Evolutionary conservation across 1,284 basidiomycete species (phyloP), one percentile per base, ranked within the genome.

Genomic region (Marasmius sp.): DNA sequence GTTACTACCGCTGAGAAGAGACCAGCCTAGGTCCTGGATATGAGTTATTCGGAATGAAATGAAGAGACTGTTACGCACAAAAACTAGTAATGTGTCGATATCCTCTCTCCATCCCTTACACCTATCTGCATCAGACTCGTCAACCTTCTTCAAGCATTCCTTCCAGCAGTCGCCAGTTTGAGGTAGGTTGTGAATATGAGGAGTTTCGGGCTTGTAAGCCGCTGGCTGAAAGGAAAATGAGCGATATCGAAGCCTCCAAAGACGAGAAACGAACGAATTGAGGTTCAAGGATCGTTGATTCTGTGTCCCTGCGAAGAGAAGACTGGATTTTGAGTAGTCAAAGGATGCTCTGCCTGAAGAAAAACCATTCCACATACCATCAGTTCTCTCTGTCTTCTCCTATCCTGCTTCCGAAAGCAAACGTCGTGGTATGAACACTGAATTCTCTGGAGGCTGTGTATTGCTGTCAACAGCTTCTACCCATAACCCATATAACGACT

Each of bases 71-170:
- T 6, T 9, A 60, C 62, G 49, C 43, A 64, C 62, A 27, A 64
- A 64, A 38, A 61, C 59, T 3, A 64, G 47, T 12, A 64, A 39
- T 20, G 62, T 64, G 36, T 64, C 62, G 22, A 64, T 58, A 36
- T 64, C 62, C 34, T 64, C 62, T 58, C 60, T 60, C 62, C 62
- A 64, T 5, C 54, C 55, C 43, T 57, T 59, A 43, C 59, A 61
- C 59, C 60, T 64, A 22, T 64, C 59, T 20, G 60, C 61, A 16
- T 65, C 64, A 47, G 60, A 60, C 20, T 58, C 54, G 39, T 62
- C 61, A n/a, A 65, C 61, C 22, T 54, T 58, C 27, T 58, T 65
- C 61, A 62, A 58, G 37, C 61, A 60, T 55, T 65, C 59, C 59
- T 64, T 59, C 62, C 62, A 64, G 14, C 59, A 59, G 41, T 64